These are phyloP conservation scores for Tetraselmis striata DNA, from an alignment of 139 green algal species.

Conservation along the genomic window DNA sequence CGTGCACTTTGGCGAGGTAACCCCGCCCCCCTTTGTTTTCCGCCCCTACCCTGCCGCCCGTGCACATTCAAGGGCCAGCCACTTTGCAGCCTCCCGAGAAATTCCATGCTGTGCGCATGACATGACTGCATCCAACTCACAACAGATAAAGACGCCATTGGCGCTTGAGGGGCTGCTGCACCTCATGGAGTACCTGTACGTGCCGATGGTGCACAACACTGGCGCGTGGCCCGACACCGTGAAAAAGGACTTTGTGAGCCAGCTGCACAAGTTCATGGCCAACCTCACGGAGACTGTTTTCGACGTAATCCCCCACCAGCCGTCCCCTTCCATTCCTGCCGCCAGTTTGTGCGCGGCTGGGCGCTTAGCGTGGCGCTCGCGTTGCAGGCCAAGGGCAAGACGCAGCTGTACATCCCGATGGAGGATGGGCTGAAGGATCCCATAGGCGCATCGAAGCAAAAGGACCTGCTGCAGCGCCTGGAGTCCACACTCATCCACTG, in stretches of 20 bases:
- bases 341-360: too few species aligned
- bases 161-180: slow-evolving; percentile 52
- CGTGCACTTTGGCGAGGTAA: slow-evolving; percentile 45
- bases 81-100: background rate
- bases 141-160: background rate
- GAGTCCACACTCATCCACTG: slow-evolving; percentile 81
- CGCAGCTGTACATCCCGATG: slow-evolving; percentile 72
- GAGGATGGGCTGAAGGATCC: slow-evolving; percentile 21
- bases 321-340: too few species aligned
- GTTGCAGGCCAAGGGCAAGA: slow-evolving; percentile 64
- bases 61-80: background rate
- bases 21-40: background rate
- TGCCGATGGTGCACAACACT: slow-evolving; percentile 55
- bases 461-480: slow-evolving; percentile 76
- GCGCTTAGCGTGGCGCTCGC: too few species aligned
- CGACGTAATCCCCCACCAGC: too few species aligned
- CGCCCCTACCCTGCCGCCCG: background rate
- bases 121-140: background rate
- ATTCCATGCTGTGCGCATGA: too few species aligned
- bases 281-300: slow-evolving; percentile 67
- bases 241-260: slow-evolving; percentile 54
- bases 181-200: slow-evolving; percentile 62
- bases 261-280: slow-evolving; percentile 74
- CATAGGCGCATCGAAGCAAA: slow-evolving; percentile 30
- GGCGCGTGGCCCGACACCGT: slow-evolving; percentile 66